Evolutionary conservation across 306 rosid species (phyloP).

Genomic region (Luffa acutangula): DNA sequence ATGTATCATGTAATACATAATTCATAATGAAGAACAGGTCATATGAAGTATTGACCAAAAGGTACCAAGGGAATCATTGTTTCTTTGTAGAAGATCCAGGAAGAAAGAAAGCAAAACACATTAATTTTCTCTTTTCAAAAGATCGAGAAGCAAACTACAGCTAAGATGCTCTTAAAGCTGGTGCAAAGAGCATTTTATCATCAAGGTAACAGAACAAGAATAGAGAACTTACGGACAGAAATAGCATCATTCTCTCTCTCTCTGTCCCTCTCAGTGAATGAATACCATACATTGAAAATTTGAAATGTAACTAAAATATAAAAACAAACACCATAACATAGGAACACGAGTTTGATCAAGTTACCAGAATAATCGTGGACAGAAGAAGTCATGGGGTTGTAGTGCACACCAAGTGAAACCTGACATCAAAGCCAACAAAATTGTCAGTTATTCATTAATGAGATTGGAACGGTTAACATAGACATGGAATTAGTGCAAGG

Average conservation of each 20-base stretch:
- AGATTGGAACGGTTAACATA: neutral
- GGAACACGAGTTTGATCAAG: neutral
- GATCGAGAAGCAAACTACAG: neutral
- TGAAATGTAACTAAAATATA: constrained; percentile 7
- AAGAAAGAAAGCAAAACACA: neutral
- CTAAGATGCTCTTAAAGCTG: neutral
- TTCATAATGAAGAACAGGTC: neutral
- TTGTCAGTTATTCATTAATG: neutral
- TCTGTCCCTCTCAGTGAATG: neutral
- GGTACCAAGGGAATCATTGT: neutral
- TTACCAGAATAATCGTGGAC: constrained; percentile 37
- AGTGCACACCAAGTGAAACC: constrained; percentile 16
- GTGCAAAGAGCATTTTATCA: neutral
- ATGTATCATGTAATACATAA: neutral
- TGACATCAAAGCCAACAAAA: constrained; percentile 15
- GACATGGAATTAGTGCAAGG: neutral
- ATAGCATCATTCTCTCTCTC: neutral
- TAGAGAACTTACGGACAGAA: neutral
- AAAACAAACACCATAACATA: neutral
- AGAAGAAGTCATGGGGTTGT: constrained; percentile 42
- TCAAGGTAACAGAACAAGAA: neutral
- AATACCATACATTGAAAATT: neutral
- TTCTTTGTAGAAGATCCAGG: neutral
- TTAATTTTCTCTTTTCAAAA: neutral
- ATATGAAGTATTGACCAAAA: neutral